Conservation (phyloP, 2,329 filamentous ascomycete species). For the Apiospora arundinis region DNA sequence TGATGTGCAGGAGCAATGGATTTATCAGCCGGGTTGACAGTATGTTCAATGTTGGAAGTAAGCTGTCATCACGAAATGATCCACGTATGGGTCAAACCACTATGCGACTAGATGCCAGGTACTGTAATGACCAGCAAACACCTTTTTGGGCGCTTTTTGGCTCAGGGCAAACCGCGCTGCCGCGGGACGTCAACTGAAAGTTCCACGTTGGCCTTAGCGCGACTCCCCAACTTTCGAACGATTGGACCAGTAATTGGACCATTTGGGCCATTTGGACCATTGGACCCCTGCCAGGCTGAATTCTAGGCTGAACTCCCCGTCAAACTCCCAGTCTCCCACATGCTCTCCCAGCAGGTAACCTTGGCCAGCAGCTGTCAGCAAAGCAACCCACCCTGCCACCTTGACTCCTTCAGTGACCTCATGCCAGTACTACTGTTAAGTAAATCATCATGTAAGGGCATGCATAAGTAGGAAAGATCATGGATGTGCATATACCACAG, state of each 20-base stretch:
- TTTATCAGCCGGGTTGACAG: background rate
- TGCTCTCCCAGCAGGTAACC: too few species aligned
- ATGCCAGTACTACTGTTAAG: background rate
- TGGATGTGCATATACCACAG: background rate
- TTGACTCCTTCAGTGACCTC: background rate
- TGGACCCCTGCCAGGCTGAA: slow-evolving; percentile 4
- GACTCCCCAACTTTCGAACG: background rate
- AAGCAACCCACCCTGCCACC: background rate
- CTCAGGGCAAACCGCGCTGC: background rate
- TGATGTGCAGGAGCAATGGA: slow-evolving; percentile 12
- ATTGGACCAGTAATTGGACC: background rate
- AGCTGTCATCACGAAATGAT: slow-evolving; percentile 17
- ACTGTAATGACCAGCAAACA: slow-evolving; percentile 4
- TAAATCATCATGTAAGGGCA: background rate
- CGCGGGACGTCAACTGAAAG: slow-evolving; percentile 8
- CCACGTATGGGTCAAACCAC: slow-evolving; percentile 15
- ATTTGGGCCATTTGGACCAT: background rate
- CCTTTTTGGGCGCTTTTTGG: slow-evolving; percentile 1
- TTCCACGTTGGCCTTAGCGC: slow-evolving; percentile 18
- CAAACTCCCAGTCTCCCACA: background rate
- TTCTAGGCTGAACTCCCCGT: slow-evolving; percentile 2
- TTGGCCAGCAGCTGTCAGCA: too few species aligned
- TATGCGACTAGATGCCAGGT: background rate
- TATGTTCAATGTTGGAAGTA: background rate
- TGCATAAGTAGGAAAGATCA: background rate